Conservation (phyloP, 371 early-diverging fungal genomes). For the Entomophthora muscae region DNA sequence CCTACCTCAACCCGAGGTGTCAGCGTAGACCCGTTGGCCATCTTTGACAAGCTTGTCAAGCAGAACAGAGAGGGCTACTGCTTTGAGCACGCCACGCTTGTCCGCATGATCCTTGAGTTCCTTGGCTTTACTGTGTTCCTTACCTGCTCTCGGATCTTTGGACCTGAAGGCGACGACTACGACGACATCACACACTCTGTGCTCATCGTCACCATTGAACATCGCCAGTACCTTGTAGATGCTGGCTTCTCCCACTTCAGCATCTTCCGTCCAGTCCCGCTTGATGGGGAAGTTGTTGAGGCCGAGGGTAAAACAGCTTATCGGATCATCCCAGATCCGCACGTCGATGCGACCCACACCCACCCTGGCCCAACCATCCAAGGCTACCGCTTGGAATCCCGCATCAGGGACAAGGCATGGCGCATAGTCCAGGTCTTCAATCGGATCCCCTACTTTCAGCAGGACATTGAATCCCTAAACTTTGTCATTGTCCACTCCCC, state of each 20-base stretch:
- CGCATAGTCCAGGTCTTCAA: not conserved
- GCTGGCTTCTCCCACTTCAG: conserved; percentile 2
- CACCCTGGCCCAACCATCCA: not conserved
- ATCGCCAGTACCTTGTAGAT: not conserved
- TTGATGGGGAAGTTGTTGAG: not conserved
- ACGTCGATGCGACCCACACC: not conserved
- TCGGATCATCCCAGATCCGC: not conserved
- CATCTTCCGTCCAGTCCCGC: not conserved
- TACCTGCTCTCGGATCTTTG: not conserved
- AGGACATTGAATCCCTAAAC: not conserved
- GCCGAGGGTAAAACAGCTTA: not conserved
- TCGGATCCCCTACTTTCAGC: not conserved
- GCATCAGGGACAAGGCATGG: not conserved
- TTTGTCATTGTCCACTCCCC: not conserved
- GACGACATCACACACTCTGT: not conserved
- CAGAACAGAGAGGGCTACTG: conserved; percentile 7
- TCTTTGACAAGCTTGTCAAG: not conserved
- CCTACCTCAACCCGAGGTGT: not conserved
- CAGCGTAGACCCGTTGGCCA: not conserved
- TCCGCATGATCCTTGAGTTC: not conserved
- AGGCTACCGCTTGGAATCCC: not conserved
- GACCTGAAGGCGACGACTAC: not conserved
- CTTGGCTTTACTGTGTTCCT: not conserved
- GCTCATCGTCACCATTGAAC: not conserved
- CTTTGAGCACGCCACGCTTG: conserved; percentile 3